These are phyloP conservation scores for Eucalyptus virginea DNA, from an alignment of 345 rosid species.

Conservation along the genomic window DNA sequence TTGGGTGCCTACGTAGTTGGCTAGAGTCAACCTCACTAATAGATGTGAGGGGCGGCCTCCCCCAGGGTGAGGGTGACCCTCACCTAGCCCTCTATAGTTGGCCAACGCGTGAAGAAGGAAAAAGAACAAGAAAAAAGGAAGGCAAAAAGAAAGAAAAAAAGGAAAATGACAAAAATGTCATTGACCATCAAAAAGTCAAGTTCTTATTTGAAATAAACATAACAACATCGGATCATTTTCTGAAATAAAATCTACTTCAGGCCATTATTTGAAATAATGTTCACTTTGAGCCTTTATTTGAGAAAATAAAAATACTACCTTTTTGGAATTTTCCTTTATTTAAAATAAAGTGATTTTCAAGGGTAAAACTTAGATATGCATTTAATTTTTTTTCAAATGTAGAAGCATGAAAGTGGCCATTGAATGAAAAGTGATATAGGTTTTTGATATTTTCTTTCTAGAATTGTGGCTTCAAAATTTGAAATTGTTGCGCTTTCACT, in stretches of 20 bases:
- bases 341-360: not conserved
- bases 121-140: no score
- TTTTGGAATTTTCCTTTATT: no score
- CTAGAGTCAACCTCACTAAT: accelerated
- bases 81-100: no score
- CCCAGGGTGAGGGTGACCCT: no score
- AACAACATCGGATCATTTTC: accelerated
- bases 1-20: accelerated
- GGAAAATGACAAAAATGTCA: no score
- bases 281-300: accelerated
- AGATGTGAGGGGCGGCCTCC: accelerated
- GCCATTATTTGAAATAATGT: no score
- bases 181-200: accelerated
- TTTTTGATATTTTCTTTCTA: no score
- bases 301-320: no score
- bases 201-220: accelerated
- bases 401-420: not conserved
- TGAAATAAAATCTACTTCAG: no score
- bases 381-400: no score
- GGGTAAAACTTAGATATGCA: no score
- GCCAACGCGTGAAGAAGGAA: accelerated
- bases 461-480: not conserved
- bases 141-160: no score
- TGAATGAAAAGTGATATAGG: not conserved
- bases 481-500: not conserved